These are phyloP conservation scores for Harringtonia aguacate DNA, from an alignment of 2,329 filamentous ascomycete species.

Conservation along the genomic window DNA sequence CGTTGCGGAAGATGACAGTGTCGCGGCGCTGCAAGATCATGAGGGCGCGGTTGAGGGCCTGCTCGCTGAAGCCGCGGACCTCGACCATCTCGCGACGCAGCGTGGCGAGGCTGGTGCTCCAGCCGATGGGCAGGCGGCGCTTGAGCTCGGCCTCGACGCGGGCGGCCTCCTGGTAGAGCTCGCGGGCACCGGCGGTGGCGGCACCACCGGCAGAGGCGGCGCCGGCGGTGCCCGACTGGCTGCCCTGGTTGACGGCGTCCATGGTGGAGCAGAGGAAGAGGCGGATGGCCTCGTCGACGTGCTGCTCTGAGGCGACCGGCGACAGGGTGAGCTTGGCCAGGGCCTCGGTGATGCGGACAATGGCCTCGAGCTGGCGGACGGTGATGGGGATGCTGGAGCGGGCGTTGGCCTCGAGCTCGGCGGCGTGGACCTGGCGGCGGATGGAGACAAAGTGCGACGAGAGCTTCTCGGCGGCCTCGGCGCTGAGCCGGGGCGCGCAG, in stretches of 20 bases:
- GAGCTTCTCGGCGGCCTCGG: constrained; percentile 88
- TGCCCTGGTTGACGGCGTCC: constrained; percentile 91
- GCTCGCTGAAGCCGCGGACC: constrained; percentile 80
- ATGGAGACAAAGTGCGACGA: constrained; percentile 97
- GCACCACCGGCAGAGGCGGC: constrained; percentile 34
- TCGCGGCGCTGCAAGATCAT: constrained; percentile 81
- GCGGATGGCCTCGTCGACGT: constrained; percentile 95
- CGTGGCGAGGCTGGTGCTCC: constrained; percentile 83
- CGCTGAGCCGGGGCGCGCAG: constrained; percentile 82
- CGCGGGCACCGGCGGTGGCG: constrained; percentile 51
- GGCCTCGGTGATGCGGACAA: constrained; percentile 93
- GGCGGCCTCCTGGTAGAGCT: constrained; percentile 80
- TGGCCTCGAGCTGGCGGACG: constrained; percentile 91
- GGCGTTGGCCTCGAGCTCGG: constrained; percentile 80
- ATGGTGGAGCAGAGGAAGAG: constrained; percentile 95
- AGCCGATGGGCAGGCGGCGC: constrained; percentile 81
- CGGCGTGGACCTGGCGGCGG: constrained; percentile 82
- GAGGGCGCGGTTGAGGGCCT: constrained; percentile 72
- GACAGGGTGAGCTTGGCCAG: constrained; percentile 84
- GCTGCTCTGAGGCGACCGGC: constrained; percentile 75
- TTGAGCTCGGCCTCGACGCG: constrained; percentile 85
- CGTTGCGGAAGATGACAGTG: constrained; percentile 71
- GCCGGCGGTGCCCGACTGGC: constrained; percentile 20
- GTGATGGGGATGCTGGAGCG: constrained; percentile 95
- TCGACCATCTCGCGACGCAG: constrained; percentile 86